Evolutionary conservation across 352 stramenopile genomes (phyloP), one percentile per base, ranked within the genome.

Genomic region (Peronosclerospora sorghi): DNA sequence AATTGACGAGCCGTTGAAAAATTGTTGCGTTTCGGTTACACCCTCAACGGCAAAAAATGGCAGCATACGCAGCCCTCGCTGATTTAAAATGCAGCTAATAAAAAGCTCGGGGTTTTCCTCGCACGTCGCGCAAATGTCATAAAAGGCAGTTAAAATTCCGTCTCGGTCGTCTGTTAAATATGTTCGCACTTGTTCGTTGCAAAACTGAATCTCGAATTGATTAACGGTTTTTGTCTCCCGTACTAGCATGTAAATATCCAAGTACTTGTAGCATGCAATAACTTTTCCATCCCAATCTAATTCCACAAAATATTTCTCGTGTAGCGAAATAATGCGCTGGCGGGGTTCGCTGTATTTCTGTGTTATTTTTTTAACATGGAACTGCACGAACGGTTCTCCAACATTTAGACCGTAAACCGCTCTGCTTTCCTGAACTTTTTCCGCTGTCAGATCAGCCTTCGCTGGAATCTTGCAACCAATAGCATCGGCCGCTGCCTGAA

Each of bases 1-100:
- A 37, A 90, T 92, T 8, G 77, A 89, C 0, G 68, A 65, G 28
- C 87, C 80, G 19, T 81, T 82, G 40, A 89, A 86, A 43, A 92
- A 87, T 7, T 67, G 84, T 23, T 72, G 64, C 5, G 73, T 86
- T 42, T 89, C 77, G 0, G 46, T 62, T 4, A 54, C 55, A 48
- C 87, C 75, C 49, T 92, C 80, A 8, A 65, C 59, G 0, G 75
- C 80, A 36, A 75, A 88, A 47, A 81, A 78, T 2, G 80, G 80
- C 9, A 88, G 48, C 6, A 92, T 32, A 8, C 75, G 62, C 12
- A 90, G 43, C 0, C 80, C 80, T 21, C 72, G 68, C 41, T 85
- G 75, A 43, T 87, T 92, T 18, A 73, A 49, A 14, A 66, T 56
- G 9, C 65, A 65, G 20, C 59, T 83, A 46, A 92, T 87, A 27